phyloP scores from a whole-genome alignment of 1,284 basidiomycete genomes.

The Mycosarcoma mackinlayi region DNA sequence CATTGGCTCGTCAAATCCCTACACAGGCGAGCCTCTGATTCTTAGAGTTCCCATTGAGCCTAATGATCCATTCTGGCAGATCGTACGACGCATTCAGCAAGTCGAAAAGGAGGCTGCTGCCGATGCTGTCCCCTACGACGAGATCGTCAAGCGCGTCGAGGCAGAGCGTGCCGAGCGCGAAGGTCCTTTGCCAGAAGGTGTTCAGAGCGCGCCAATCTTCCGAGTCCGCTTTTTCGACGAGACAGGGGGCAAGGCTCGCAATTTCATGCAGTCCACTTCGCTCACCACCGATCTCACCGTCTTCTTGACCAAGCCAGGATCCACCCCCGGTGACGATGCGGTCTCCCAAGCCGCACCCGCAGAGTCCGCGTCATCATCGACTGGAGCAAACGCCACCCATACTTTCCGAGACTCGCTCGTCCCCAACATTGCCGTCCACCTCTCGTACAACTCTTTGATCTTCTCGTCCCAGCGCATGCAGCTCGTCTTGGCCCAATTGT shows the following conservation, averaged over 20 bases:
- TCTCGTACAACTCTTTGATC: slow-evolving; percentile 93
- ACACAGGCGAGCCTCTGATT: slow-evolving; percentile 82
- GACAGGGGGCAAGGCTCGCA: slow-evolving; percentile 74
- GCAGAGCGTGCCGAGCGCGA: slow-evolving; percentile 51
- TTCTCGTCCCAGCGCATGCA: slow-evolving; percentile 85
- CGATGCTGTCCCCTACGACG: slow-evolving; percentile 85
- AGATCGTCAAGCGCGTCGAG: slow-evolving; percentile 74
- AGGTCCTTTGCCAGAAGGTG: slow-evolving; percentile 45
- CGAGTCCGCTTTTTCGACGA: slow-evolving; percentile 96
- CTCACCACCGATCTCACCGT: slow-evolving; percentile 92
- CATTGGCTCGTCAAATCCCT: slow-evolving; percentile 82
- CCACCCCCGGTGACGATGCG: slow-evolving; percentile 45
- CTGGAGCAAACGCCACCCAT: slow-evolving; percentile 18
- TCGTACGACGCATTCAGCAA: slow-evolving; percentile 86
- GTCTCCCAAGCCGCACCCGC: slow-evolving; percentile 3
- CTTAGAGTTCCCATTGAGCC: slow-evolving; percentile 87
- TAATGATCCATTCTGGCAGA: slow-evolving; percentile 88
- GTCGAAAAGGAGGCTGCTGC: slow-evolving; percentile 84
- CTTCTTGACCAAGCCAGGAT: slow-evolving; percentile 69
- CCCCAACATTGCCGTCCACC: slow-evolving; percentile 77
- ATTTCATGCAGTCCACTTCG: slow-evolving; percentile 71
- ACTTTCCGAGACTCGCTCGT: slow-evolving; percentile 70
- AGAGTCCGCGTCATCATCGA: slow-evolving; percentile 15
- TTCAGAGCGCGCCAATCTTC: slow-evolving; percentile 74
- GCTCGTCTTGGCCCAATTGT: slow-evolving; percentile 86